Percentiles rank a stretch among this genome's conserved stretches.
Conservation (phyloP, 805 yeast genomes). For the Zygosaccharomyces gambellarensis region DNA sequence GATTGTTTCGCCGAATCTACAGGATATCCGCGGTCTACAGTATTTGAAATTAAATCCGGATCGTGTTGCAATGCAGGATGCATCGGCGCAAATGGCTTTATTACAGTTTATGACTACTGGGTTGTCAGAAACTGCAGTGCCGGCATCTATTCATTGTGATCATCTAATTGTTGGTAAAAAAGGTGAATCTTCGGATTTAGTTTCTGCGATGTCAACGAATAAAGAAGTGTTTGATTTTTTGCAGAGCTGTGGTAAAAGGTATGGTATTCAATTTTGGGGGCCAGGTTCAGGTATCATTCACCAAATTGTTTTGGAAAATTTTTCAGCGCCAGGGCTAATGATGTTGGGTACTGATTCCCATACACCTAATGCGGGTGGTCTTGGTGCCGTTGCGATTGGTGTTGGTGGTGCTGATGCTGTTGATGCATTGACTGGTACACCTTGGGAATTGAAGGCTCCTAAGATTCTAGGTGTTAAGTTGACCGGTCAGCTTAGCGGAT, state of each 20-base stretch:
- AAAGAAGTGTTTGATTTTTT: constrained; percentile 94
- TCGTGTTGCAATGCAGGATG: constrained; percentile 99
- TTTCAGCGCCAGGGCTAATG: constrained; percentile 93
- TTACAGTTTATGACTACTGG: constrained; percentile 98
- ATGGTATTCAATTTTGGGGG: constrained; percentile 98
- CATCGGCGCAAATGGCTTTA: constrained; percentile 99
- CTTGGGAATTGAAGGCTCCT: constrained; percentile 99
- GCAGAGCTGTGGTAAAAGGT: constrained; percentile 86
- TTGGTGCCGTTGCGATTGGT: constrained; percentile 98
- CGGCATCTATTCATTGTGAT: constrained; percentile 96
- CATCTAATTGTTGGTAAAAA: constrained; percentile 95
- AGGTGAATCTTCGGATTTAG: constrained; percentile 82
- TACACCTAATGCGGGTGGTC: constrained; percentile 98
- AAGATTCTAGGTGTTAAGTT: constrained; percentile 89
- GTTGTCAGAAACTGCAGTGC: constrained; percentile 79
- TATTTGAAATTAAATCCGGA: constrained; percentile 94
- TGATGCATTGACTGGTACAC: constrained; percentile 92
- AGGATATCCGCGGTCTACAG: constrained; percentile 73
- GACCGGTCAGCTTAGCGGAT: constrained; percentile 82
- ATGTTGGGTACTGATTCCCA: constrained; percentile 98
- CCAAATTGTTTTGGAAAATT: constrained; percentile 95
- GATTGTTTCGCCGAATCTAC: constrained; percentile 49
- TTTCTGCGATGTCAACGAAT: constrained; percentile 75
- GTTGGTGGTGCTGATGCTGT: constrained; percentile 99
- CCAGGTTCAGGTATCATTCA: constrained; percentile 99